Evolutionary conservation across 371 early-diverging fungal species (phyloP), one percentile per base, ranked within the genome.

Genomic region (Dipsacomyces acuminosporus): DNA sequence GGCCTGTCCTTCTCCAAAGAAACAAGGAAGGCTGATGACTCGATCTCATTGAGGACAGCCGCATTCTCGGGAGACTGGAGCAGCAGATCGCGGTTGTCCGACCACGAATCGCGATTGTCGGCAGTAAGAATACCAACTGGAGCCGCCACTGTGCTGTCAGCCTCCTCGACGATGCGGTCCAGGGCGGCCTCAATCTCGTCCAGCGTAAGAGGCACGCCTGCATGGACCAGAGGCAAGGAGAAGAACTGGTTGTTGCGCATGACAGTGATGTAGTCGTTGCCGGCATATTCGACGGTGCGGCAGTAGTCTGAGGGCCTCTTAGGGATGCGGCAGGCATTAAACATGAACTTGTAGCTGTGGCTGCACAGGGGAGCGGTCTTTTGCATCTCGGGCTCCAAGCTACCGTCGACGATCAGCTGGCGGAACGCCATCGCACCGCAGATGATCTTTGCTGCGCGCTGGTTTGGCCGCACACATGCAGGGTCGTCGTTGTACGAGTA

Each of bases 271-370:
- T 91, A 88, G 44, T 85, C 79, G 78, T 93, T 84, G 52, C 76
- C 73, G 18, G 55, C 45, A 21, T 93, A 91, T 48, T 91, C 86
- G 45, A 78, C 83, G 5, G 76, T 78, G 15, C 77, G 77, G 35
- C 86, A 88, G 44, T 79, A 66, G 70, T 97, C 98, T 14, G 85
- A 80, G 8, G 93, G 92, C 64, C 87, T 85, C 41, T 75, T 71
- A 34, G 98, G 94, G 54, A 93, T 85, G 58, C 98, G 88, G 75
- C 91, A 91, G 30, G 95, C 86, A 70, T 96, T 93, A 81, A 96
- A 97, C 91, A 97, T 87, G 70, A 82, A 90, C 74, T 88, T 86
- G 81, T 91, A 95, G 51, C 92, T 89, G 58, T 87, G 85, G 78
- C 90, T 90, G 66, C 90, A 92, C 67, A 95, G 73, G 20, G 94